Evolutionary conservation across 1,139 yeast genomes (phyloP).

Genomic region (Suhomyces bokatorum): DNA sequence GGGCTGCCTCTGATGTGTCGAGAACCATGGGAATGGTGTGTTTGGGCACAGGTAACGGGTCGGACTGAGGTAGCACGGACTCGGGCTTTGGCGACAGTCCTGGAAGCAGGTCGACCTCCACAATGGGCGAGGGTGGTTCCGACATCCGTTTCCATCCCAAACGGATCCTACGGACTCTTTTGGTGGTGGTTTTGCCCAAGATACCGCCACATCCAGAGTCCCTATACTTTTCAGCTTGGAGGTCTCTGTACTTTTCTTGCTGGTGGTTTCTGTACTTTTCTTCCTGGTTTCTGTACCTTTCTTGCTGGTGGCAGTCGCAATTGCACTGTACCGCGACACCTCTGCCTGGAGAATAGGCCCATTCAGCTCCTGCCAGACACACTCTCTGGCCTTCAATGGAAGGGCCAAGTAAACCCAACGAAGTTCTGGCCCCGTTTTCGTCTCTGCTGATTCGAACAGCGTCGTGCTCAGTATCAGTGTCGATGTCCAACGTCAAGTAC

Average conservation of each 20-base stretch:
- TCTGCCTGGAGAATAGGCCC: neutral
- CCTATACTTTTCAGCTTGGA: no score
- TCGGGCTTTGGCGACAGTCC: no score
- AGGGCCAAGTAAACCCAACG: no score
- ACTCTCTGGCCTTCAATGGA: no score
- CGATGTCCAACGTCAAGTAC: conserved; percentile 16
- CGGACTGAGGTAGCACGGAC: no score
- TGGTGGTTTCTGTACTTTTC: neutral
- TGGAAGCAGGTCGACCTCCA: neutral
- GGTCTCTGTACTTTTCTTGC: neutral
- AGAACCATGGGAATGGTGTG: no score
- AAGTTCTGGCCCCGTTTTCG: no score
- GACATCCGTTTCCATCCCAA: neutral
- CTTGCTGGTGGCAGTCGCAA: neutral
- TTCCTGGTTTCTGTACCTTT: neutral
- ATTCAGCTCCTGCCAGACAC: no score
- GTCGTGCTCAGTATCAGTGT: neutral
- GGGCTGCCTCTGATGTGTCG: no score
- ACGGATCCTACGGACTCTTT: neutral
- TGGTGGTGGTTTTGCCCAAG: neutral
- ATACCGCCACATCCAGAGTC: neutral
- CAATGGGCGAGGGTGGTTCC: neutral
- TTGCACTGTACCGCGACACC: no score
- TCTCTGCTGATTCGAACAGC: no score
- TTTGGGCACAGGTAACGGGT: no score